These are phyloP conservation scores for Aspergillus phoenicis DNA, from an alignment of 2,329 filamentous ascomycete genomes.

Conservation along the genomic window DNA sequence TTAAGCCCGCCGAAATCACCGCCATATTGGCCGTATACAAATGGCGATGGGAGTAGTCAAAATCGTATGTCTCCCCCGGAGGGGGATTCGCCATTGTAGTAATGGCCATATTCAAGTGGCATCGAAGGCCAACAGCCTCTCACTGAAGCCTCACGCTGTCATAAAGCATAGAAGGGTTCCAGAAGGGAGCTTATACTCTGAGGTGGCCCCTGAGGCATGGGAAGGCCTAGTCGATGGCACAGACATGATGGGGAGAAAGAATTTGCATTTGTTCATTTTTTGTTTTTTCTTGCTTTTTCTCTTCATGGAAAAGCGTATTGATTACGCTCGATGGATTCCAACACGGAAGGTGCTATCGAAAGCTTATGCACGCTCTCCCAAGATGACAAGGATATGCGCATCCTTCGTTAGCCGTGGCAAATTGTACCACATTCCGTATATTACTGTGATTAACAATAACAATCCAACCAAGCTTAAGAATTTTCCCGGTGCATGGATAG, in stretches of 20 bases:
- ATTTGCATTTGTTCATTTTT: neutral
- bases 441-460: no score
- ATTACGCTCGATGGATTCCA: no score
- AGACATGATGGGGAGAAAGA: no score
- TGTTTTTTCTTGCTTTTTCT: neutral
- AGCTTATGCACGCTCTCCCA: no score
- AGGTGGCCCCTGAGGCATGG: neutral
- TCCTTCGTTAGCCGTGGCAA: no score
- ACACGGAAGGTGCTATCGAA: no score
- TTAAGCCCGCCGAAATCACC: constrained; percentile 9
- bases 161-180: neutral
- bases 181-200: neutral
- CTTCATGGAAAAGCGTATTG: neutral
- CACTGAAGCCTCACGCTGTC: neutral
- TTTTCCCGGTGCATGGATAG: no score
- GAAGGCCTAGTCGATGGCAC: no score
- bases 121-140: neutral
- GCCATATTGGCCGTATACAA: constrained; percentile 10
- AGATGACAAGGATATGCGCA: no score
- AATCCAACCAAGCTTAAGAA: no score
- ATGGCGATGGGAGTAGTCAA: constrained; percentile 14
- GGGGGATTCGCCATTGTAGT: constrained; percentile 3
- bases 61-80: constrained; percentile 13
- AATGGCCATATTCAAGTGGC: neutral
- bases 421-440: no score